Conservation (phyloP, 2,329 filamentous ascomycete genomes). For the Lasiodiplodia theobromae region DNA sequence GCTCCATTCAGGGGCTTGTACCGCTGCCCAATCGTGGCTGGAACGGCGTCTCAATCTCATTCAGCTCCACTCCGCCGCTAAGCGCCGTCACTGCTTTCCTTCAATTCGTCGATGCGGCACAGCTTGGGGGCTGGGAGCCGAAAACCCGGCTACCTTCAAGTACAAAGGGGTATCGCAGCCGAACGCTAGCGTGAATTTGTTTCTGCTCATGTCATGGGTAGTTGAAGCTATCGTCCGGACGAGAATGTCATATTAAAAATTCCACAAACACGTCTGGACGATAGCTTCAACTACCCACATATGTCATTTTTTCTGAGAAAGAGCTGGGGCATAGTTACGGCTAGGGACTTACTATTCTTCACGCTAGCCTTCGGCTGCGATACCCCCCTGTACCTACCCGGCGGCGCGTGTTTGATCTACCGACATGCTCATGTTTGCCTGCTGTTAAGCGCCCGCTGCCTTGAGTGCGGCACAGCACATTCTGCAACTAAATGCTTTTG, state of each 20-base stretch:
- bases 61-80: slow-evolving; percentile 1
- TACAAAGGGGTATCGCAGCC: no score
- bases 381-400: not conserved
- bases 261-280: no score
- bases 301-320: no score
- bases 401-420: slow-evolving; percentile 11
- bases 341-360: no score
- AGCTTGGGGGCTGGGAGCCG: not conserved
- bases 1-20: not conserved
- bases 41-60: not conserved
- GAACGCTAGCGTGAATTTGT: no score
- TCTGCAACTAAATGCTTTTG: not conserved
- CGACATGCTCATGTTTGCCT: not conserved
- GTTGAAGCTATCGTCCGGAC: no score
- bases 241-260: no score
- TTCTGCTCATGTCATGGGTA: no score
- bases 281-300: no score
- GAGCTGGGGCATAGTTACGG: no score
- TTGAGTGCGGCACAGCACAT: slow-evolving; percentile 16
- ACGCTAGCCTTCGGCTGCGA: no score
- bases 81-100: not conserved
- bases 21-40: not conserved
- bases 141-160: not conserved
- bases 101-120: slow-evolving; percentile 14
- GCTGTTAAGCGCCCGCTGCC: slow-evolving; percentile 11